Evolutionary conservation across 2,329 filamentous ascomycete species (phyloP).

Genomic region (Ophiostoma quercus): DNA sequence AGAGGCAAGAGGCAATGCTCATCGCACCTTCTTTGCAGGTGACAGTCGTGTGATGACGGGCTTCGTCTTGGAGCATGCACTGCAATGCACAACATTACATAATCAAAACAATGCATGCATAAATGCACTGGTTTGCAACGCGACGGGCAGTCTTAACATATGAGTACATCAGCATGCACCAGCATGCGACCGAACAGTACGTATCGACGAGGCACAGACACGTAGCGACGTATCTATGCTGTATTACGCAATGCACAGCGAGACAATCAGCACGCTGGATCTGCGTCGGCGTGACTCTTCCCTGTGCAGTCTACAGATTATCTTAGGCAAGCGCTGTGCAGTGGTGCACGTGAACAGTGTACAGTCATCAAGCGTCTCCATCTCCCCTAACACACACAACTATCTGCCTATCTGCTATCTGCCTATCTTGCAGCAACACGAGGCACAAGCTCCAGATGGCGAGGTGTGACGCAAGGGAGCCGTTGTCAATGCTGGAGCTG

Average conservation of each 20-base stretch:
- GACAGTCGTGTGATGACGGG: not conserved
- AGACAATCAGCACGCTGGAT: not conserved
- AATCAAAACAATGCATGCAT: not conserved
- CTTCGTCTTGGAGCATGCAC: not conserved
- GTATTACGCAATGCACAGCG: not conserved
- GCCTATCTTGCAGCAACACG: not conserved
- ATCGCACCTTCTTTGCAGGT: not conserved
- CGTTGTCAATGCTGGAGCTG: conserved; percentile 13
- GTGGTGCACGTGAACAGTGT: not conserved
- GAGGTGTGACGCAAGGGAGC: conserved; percentile 13
- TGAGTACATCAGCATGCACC: not conserved
- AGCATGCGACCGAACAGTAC: not conserved
- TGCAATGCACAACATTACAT: not conserved
- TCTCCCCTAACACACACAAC: not conserved
- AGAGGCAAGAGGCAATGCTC: not conserved
- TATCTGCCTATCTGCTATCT: not conserved
- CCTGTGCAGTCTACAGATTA: not conserved
- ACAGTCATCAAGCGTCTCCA: not conserved
- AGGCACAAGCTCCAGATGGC: not conserved
- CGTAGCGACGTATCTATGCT: not conserved
- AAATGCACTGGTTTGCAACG: not conserved
- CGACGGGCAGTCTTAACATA: not conserved
- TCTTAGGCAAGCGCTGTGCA: not conserved
- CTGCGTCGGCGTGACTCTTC: not conserved
- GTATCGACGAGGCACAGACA: not conserved